Conservation (phyloP, 495 filamentous ascomycete species). For the Extremus antarcticus region DNA sequence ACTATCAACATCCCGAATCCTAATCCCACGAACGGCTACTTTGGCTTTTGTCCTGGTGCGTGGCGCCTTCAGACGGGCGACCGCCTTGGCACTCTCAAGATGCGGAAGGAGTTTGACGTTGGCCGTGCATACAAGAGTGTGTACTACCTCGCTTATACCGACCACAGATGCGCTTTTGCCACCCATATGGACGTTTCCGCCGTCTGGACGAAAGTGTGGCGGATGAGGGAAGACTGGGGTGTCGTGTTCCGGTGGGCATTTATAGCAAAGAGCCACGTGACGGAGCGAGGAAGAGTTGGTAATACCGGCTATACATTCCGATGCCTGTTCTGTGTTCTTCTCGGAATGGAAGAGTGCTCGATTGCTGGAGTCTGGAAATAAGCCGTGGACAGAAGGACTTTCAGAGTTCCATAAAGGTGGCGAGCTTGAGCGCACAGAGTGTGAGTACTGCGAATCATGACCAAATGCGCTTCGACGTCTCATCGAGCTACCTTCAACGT, state of each 20-base stretch:
- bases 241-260: conserved; percentile 16
- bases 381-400: conserved; percentile 15
- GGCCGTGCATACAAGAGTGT: conserved; percentile 4
- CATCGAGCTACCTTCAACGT: too few species aligned
- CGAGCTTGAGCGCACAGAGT: conserved; percentile 4
- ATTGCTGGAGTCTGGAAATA: background rate
- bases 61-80: conserved; percentile 16
- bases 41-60: conserved; percentile 16
- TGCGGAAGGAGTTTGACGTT: conserved; percentile 9
- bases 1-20: background rate
- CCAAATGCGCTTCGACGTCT: too few species aligned
- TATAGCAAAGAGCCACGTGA: conserved; percentile 10
- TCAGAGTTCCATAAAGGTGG: conserved; percentile 13
- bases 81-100: background rate
- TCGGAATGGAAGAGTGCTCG: conserved; percentile 8
- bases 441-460: too few species aligned
- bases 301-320: conserved; percentile 12
- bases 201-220: conserved; percentile 8
- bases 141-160: conserved; percentile 6
- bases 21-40: conserved; percentile 13
- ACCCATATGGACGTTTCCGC: conserved; percentile 2
- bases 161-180: conserved; percentile 10
- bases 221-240: background rate
- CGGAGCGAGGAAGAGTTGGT: conserved; percentile 2
- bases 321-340: conserved; percentile 16